These are phyloP conservation scores for Colletotrichum cereale DNA, from an alignment of 2,329 filamentous ascomycete genomes.

Conservation along the genomic window DNA sequence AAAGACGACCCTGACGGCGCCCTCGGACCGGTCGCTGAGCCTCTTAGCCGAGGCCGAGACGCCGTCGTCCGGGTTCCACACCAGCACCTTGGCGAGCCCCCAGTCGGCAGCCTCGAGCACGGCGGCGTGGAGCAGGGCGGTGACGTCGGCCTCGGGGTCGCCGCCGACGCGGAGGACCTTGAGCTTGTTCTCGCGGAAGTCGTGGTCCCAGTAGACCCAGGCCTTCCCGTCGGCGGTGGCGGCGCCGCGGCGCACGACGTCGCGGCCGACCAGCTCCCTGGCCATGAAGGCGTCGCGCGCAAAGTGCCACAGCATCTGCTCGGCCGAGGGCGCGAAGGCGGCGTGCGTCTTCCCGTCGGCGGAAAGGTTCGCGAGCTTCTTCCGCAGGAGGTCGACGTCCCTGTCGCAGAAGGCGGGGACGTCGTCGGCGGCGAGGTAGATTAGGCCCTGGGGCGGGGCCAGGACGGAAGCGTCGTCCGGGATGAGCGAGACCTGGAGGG, in stretches of 20 bases:
- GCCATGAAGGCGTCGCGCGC: slow-evolving; percentile 47
- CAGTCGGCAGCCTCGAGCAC: slow-evolving; percentile 49
- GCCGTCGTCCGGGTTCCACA: slow-evolving; percentile 53
- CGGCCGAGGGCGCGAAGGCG: slow-evolving; percentile 49
- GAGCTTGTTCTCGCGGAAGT: slow-evolving; percentile 49
- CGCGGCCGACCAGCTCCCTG: slow-evolving; percentile 41
- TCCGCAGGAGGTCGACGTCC: slow-evolving; percentile 46
- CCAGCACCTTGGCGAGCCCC: slow-evolving; percentile 49
- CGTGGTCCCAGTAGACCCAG: slow-evolving; percentile 53
- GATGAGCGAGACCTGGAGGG: slow-evolving; percentile 49
- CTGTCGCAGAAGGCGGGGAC: slow-evolving; percentile 45
- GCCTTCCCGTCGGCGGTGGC: slow-evolving; percentile 44
- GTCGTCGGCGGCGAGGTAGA: slow-evolving; percentile 44
- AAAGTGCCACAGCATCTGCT: slow-evolving; percentile 50
- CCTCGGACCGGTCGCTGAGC: slow-evolving; percentile 55
- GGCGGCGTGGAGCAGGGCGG: slow-evolving; percentile 50
- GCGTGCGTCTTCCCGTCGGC: slow-evolving; percentile 47
- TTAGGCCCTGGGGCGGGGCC: slow-evolving; percentile 40
- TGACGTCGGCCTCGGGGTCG: slow-evolving; percentile 44
- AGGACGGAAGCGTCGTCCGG: slow-evolving; percentile 42
- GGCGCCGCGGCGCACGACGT: slow-evolving; percentile 42
- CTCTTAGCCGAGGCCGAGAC: slow-evolving; percentile 46
- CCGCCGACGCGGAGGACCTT: slow-evolving; percentile 47
- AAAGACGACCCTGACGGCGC: slow-evolving; percentile 45
- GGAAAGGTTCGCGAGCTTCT: slow-evolving; percentile 21